Evolutionary conservation across 495 filamentous ascomycete species (phyloP), one percentile per base, ranked within the genome.

Genomic region (Penicillium egyptiacum): DNA sequence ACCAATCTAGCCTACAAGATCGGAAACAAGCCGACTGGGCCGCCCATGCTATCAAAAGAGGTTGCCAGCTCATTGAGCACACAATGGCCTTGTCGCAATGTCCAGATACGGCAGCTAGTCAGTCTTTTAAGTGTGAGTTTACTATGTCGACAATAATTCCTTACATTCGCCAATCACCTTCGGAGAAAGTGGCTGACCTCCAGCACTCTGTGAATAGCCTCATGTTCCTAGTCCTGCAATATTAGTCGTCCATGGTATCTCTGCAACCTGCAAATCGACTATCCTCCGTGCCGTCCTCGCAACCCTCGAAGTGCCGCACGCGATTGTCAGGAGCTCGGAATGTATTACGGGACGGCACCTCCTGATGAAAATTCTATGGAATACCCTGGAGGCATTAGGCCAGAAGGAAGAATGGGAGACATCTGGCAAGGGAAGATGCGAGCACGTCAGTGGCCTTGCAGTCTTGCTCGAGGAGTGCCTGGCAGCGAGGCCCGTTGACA

Each of bases 311-410:
- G 70, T 87, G 23, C 78, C 77, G 39, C 86, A 89, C 64, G 86
- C 88, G 31, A 82, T 96, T 55, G 75, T 96, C 48, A 86, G 84
- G 56, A 92, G 86, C 35, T 73, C 81, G 50, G 93, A 98, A 78
- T 97, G 91, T 65, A 89, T 98, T 50, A 96, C 92, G 0, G 86
- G 84, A 0, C 86, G 94, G 26, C 94, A 98, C 72, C 76, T 98
- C 7, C 86, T 95, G 75, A 88, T 58, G 69, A 83, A 57, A 72
- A 83, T 70, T 69, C 77, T 69, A 35, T 88, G 66, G 68, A 70
- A 54, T 35, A 70, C 51, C 10, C 74, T 71, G 53, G 66, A 67
- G 41, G 70, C 61, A 56, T 62, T 77, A 67, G 80, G 43, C 16
- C 70, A 57, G 66, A 69, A 63, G 59, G 51, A 70, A 66, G 63